Conservation (phyloP, 208 protist species). For the Acanthamoeba sp. region DNA sequence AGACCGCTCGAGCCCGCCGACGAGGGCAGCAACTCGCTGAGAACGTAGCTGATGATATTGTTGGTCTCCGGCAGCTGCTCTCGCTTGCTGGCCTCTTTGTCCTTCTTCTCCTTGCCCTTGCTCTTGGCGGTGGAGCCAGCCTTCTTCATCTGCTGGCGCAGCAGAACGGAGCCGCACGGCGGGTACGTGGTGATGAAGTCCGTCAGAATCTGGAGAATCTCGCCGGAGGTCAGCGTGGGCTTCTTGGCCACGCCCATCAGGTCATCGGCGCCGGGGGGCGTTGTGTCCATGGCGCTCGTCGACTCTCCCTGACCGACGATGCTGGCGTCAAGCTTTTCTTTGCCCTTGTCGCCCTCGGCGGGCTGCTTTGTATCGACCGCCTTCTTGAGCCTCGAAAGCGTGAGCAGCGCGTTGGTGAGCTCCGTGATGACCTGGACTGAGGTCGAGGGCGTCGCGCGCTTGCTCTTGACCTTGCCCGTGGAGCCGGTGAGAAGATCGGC, state of each 20-base stretch:
- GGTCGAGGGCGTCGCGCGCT: slow-evolving; percentile 40
- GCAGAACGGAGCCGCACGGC: slow-evolving; percentile 50
- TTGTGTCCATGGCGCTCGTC: neutral
- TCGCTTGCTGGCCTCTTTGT: slow-evolving; percentile 43
- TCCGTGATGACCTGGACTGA: slow-evolving; percentile 67
- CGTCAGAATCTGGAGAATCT: slow-evolving; percentile 64
- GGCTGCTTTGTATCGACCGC: neutral
- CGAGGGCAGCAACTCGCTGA: slow-evolving; percentile 31
- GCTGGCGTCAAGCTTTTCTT: slow-evolving; percentile 8
- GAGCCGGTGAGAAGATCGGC: neutral
- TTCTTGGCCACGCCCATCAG: neutral
- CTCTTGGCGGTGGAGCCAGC: neutral
- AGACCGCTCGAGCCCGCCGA: neutral
- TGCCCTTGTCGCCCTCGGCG: slow-evolving; percentile 8
- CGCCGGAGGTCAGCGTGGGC: slow-evolving; percentile 54
- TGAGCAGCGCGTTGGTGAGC: slow-evolving; percentile 62
- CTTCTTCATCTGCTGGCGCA: slow-evolving; percentile 63
- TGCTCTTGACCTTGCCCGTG: slow-evolving; percentile 31
- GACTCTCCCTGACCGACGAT: neutral
- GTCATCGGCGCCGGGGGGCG: neutral
- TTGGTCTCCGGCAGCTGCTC: slow-evolving; percentile 13
- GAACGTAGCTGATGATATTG: slow-evolving; percentile 63
- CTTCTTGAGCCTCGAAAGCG: slow-evolving; percentile 60
- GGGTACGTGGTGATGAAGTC: slow-evolving; percentile 61
- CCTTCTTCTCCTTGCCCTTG: slow-evolving; percentile 69